A percentile compares a stretch with the other conserved stretches of the same genome.
Evolutionary conservation across 208 protist species (phyloP).

Genomic region (Tritrichomonas musculus): DNA sequence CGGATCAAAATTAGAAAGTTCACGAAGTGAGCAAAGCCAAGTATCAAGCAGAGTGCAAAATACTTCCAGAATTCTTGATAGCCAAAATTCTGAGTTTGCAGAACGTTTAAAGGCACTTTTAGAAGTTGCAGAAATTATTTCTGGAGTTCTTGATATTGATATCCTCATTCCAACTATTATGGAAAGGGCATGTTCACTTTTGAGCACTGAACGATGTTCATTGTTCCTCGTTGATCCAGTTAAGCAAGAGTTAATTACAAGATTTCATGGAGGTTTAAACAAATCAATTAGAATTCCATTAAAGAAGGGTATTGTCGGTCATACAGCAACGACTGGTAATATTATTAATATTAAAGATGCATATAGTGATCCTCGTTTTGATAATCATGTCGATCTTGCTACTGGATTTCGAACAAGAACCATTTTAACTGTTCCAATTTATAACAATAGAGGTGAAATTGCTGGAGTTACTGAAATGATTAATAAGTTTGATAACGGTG

Average conservation of each 20-base stretch:
- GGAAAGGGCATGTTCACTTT: not conserved
- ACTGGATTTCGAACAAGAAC: slow-evolving; percentile 1
- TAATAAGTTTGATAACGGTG: slow-evolving; percentile 43
- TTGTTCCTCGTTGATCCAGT: not conserved
- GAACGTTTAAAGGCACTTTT: not conserved
- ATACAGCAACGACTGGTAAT: slow-evolving; percentile 46
- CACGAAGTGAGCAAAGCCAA: too few species aligned
- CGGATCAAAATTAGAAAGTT: too few species aligned
- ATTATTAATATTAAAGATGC: slow-evolving; percentile 52
- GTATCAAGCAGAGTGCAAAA: too few species aligned
- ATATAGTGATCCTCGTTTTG: slow-evolving; percentile 53
- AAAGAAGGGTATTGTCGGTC: slow-evolving; percentile 38
- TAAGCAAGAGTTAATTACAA: not conserved
- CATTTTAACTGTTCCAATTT: slow-evolving; percentile 18
- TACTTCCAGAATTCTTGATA: too few species aligned
- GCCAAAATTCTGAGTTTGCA: too few species aligned
- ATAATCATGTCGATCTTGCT: not conserved
- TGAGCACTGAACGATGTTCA: not conserved
- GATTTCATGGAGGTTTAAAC: not conserved
- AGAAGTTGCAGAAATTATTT: not conserved
- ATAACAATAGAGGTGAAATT: slow-evolving; percentile 44
- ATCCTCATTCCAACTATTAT: slow-evolving; percentile 7
- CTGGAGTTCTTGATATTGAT: not conserved
- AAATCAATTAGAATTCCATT: slow-evolving; percentile 35
- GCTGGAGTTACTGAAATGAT: slow-evolving; percentile 51